Evolutionary conservation across 176 grass and related monocot species (phyloP).

Genomic region (Lolium multiflorum): DNA sequence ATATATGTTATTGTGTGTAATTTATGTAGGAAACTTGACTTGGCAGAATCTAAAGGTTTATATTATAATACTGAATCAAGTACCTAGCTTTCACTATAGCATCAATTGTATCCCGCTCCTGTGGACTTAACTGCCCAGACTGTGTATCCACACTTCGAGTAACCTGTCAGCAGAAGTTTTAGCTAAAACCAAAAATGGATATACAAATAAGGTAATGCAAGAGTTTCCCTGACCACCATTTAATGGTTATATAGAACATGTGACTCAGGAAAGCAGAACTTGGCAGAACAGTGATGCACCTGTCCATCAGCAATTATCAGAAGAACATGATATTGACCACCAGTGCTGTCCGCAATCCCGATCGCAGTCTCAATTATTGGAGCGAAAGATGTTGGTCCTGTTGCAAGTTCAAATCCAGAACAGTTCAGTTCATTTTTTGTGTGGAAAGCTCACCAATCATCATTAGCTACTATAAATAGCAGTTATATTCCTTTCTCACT

Average conservation of each 20-base stretch:
- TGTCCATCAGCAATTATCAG: conserved; percentile 98
- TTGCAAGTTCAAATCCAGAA: conserved; percentile 49
- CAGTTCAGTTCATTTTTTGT: conserved; percentile 16
- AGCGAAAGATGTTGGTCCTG: conserved; percentile 94
- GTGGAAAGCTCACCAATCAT: not conserved
- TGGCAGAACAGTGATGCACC: conserved; percentile 44
- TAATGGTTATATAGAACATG: conserved; percentile 15
- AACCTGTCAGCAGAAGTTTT: conserved; percentile 60
- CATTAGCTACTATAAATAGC: conserved; percentile 31
- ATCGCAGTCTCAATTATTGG: conserved; percentile 90
- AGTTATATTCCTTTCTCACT: not conserved
- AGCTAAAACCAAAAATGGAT: conserved; percentile 11
- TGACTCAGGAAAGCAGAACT: not conserved
- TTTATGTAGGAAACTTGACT: conserved; percentile 14
- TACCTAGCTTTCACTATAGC: conserved; percentile 99
- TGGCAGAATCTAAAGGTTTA: conserved; percentile 24
- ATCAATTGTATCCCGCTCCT: conserved; percentile 85
- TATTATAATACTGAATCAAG: conserved; percentile 23
- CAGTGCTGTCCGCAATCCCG: conserved; percentile 86
- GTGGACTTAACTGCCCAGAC: conserved; percentile 87
- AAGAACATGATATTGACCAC: conserved; percentile 98
- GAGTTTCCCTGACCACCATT: conserved; percentile 23
- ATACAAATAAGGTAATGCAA: conserved; percentile 8
- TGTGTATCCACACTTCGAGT: conserved; percentile 92
- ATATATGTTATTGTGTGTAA: conserved; percentile 12